phyloP scores from a whole-genome alignment of 768 basidiomycete species.

The Sporobolomyces pararoseus region DNA sequence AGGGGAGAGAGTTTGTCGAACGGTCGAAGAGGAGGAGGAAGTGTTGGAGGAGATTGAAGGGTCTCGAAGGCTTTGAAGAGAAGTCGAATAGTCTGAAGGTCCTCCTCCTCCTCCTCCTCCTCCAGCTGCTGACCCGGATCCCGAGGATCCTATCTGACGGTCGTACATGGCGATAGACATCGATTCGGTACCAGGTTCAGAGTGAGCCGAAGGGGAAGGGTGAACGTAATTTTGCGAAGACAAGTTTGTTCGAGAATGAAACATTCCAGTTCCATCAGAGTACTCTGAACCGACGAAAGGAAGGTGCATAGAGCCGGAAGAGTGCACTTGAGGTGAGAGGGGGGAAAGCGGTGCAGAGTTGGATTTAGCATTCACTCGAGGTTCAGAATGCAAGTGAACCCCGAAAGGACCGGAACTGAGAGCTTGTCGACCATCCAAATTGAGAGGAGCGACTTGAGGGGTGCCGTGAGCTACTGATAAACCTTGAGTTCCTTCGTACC shows the following conservation, averaged over 20 bases:
- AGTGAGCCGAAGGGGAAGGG: slow-evolving; percentile 1
- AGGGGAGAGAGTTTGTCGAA: background rate
- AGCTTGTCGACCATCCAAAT: background rate
- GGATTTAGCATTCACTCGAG: background rate
- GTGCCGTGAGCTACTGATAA: background rate
- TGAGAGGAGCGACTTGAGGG: background rate
- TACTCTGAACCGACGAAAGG: slow-evolving; percentile 1
- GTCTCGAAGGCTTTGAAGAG: background rate
- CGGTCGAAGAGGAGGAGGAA: background rate
- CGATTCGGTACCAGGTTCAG: slow-evolving; percentile 10
- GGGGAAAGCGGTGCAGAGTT: background rate
- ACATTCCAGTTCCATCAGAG: slow-evolving; percentile 1
- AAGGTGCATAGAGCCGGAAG: background rate
- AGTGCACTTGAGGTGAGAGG: background rate
- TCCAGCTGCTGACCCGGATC: background rate
- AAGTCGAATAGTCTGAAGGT: background rate
- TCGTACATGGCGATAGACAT: slow-evolving; percentile 26
- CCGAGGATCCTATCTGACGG: background rate
- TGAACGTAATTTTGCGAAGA: slow-evolving; percentile 6
- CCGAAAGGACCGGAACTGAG: slow-evolving; percentile 15
- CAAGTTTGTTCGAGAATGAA: slow-evolving; percentile 1
- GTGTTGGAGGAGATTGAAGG: background rate
- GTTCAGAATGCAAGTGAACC: slow-evolving; percentile 5
- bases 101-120: background rate
- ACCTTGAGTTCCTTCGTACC: slow-evolving; percentile 12